Conservation (phyloP, 768 basidiomycete species). For the Panaeolus cyanescens region DNA sequence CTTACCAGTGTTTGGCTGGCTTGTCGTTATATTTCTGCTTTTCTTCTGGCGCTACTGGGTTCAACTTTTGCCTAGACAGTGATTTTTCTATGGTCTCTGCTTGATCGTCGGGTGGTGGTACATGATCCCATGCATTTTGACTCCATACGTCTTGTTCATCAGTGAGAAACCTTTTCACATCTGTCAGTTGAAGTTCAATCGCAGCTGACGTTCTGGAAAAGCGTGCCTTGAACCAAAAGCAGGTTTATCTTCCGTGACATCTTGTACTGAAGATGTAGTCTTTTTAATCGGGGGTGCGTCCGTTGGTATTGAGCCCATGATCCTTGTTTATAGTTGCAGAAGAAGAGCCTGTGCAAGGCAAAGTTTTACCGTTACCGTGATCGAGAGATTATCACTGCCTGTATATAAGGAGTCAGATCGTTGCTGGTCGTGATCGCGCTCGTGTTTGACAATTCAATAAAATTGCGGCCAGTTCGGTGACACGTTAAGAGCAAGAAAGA, state of each 20-base stretch:
- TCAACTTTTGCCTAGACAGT: constrained; percentile 65
- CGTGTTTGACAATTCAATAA: not conserved
- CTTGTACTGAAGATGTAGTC: constrained; percentile 66
- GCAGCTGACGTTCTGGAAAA: not conserved
- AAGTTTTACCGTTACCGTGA: not conserved
- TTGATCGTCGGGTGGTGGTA: constrained; percentile 82
- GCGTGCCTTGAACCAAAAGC: constrained; percentile 72
- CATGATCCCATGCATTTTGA: constrained; percentile 93
- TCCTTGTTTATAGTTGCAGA: not conserved
- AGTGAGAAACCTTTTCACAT: constrained; percentile 59
- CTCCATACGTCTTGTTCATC: constrained; percentile 76
- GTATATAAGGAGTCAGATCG: not conserved
- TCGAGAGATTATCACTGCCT: not conserved
- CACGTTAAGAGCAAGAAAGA: not conserved
- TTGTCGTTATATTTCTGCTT: constrained; percentile 72
- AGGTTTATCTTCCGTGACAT: constrained; percentile 53
- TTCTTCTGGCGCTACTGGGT: constrained; percentile 76
- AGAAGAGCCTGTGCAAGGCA: not conserved
- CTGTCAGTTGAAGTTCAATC: not conserved
- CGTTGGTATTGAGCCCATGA: constrained; percentile 2
- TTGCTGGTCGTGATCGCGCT: not conserved
- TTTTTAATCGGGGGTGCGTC: constrained; percentile 25
- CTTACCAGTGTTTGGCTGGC: constrained; percentile 73
- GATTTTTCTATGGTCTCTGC: constrained; percentile 69
- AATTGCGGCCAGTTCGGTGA: not conserved